Percentiles rank a stretch among this genome's conserved stretches.
These are phyloP conservation scores for Colletotrichum sidae DNA, from an alignment of 2,329 filamentous ascomycete species.

Conservation along the genomic window DNA sequence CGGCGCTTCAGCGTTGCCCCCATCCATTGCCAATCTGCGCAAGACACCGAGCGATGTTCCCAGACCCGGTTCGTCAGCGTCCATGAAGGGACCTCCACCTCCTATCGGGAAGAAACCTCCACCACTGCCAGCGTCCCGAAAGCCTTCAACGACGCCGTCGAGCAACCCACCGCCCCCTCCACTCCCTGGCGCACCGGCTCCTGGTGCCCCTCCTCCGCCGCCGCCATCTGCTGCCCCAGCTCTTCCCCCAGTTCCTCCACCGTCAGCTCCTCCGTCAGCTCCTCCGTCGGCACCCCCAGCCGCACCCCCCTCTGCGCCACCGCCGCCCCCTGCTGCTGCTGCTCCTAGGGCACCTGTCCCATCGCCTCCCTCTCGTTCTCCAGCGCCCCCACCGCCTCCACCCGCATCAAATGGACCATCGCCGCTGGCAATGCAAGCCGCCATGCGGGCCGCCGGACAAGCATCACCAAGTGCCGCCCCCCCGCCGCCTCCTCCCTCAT, in stretches of 20 bases:
- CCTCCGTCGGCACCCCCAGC: slow-evolving; percentile 53
- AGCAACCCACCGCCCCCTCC: slow-evolving; percentile 47
- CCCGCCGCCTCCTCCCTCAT: slow-evolving; percentile 50
- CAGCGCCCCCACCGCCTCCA: slow-evolving; percentile 49
- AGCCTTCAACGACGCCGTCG: slow-evolving; percentile 59
- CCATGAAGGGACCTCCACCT: slow-evolving; percentile 78
- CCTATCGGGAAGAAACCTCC: slow-evolving; percentile 82
- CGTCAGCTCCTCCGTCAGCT: slow-evolving; percentile 53
- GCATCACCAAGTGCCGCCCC: slow-evolving; percentile 52
- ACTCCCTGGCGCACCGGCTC: slow-evolving; percentile 47
- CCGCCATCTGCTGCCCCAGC: slow-evolving; percentile 50
- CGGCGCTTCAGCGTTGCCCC: slow-evolving; percentile 60
- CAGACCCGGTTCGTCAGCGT: slow-evolving; percentile 71
- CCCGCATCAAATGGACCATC: slow-evolving; percentile 48
- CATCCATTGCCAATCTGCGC: slow-evolving; percentile 69
- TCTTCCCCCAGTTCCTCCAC: slow-evolving; percentile 55
- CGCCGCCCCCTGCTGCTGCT: slow-evolving; percentile 57
- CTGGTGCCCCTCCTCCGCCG: slow-evolving; percentile 45
- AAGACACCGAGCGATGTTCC: slow-evolving; percentile 63
- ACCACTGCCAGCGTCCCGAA: slow-evolving; percentile 69
- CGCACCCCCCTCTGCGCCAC: slow-evolving; percentile 53
- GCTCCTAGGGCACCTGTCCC: slow-evolving; percentile 47
- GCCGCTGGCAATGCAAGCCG: slow-evolving; percentile 57
- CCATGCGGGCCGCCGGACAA: slow-evolving; percentile 57
- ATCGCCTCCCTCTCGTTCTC: slow-evolving; percentile 50